Evolutionary conservation across 441 rosid genomes (phyloP), one percentile per base, ranked within the genome.

Genomic region (Corymbia citriodora): DNA sequence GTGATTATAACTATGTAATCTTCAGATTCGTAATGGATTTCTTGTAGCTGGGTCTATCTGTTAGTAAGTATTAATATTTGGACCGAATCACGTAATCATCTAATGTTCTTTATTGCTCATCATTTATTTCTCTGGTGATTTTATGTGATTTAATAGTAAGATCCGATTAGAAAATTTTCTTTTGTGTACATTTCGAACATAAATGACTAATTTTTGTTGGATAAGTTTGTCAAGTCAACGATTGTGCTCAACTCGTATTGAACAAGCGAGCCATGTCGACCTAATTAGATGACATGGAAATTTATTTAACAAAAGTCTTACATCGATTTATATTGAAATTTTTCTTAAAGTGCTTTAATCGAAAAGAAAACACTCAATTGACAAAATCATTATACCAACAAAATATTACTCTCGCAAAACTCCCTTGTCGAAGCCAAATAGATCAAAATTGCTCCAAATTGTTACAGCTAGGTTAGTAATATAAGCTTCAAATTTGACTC

Each of bases 51-150:
- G 27, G 27, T 57, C 27, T 57, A 4, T 21, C 25, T 10, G 4
- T 21, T 7, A 57, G 61, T 21, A 57, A 25, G 23, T 57, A 57
- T 1, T 11, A 21, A 57, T 57, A 57, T 8, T 21, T 5, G 23
- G 61, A 57, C 25, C 27, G 2, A 57, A 57, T 25, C 12, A 21
- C 25, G 4, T 21, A 57, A 57, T 6, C 18, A 54, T 54, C 55
- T 14, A 54, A 7, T 2, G 6, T 57, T 57, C 0, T 57, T 27
- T 23, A 23, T 57, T 57, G 25, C 23, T 23, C 29, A 27, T 57
- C 3, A 0, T 57, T 23, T 13, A 57, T 1, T 23, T 57, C 13
- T 59, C 0, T 2, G 1, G 65, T 59, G 7, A 59, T 25, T 59
- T 25, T 25, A 4, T 0, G 6, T 0, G n/a, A 59, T 25, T 59